phyloP scores from a whole-genome alignment of 164 flowering plant genomes.

The Houttuynia cordata region DNA sequence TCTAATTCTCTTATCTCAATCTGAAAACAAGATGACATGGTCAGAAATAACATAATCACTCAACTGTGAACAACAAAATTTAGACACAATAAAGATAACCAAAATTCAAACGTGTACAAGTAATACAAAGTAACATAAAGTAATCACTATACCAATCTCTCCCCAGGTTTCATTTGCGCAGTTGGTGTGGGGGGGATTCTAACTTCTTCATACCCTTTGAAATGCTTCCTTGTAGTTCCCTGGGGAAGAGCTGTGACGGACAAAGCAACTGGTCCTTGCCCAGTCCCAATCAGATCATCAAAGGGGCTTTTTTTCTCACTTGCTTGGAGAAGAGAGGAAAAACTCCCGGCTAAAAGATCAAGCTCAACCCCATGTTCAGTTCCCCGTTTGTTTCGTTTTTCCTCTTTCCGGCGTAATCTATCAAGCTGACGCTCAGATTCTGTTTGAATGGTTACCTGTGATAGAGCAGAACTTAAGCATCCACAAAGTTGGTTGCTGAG shows the following conservation, averaged over 20 bases:
- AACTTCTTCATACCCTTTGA: conserved; percentile 94
- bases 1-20: conserved; percentile 89
- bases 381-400: conserved; percentile 67
- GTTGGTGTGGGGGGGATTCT: conserved; percentile 76
- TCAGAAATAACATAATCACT: background rate
- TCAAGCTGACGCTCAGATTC: conserved; percentile 79
- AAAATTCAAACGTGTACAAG: background rate
- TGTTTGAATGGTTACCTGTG: conserved; percentile 88
- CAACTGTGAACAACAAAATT: background rate
- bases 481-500: background rate
- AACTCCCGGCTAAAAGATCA: conserved; percentile 41
- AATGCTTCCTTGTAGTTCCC: conserved; percentile 79
- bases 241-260: conserved; percentile 78
- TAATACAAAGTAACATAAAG: background rate
- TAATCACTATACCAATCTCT: conserved; percentile 63
- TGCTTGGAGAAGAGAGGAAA: conserved; percentile 81
- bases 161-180: conserved; percentile 92
- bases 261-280: conserved; percentile 25
- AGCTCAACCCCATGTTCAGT: conserved; percentile 49
- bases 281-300: conserved; percentile 74
- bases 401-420: conserved; percentile 94
- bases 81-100: background rate
- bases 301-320: conserved; percentile 63
- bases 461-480: background rate
- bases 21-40: conserved; percentile 26